Evolutionary conservation across 1,284 basidiomycete genomes (phyloP), one percentile per base, ranked within the genome.

Genomic region (Blastosporella zonata): DNA sequence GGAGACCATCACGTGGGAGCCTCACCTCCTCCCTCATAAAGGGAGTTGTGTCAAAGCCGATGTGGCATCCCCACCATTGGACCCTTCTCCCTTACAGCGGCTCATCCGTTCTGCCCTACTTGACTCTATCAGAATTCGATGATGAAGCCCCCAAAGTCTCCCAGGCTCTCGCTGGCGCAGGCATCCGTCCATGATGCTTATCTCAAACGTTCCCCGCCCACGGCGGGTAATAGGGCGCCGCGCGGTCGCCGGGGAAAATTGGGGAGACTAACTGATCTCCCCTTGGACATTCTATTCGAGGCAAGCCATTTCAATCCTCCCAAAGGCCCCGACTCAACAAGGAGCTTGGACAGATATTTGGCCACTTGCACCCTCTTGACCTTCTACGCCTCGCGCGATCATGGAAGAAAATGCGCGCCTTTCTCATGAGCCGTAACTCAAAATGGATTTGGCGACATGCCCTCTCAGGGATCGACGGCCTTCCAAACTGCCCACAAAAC

Each of bases 311-410:
- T 2, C 10, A 22, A 2, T 5, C 10, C 28, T 31, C 25, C 9
- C 31, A 3, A 20, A 10, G 10, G n/a, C 2, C 18, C 18, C 36
- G 12, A 29, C 21, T 6, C 9, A 36, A 34, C 12, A 13, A 20
- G 28, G 40, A 41, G 2, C 18, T 27, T 21, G 9, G 13, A 6
- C 42, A 64, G 62, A 60, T 65, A 47, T 57, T 63, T 22, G 54
- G 57, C 7, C 46, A 60, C 40, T 50, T 65, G 12, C 55, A 57
- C 7, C 63, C 63, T 7, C 52, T 61, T 15, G 62, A 63, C 46
- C 50, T 65, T 9, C 48, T 65, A 34, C 61, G 59, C 27, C 49
- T 65, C 6, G 51, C 59, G 17, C 58, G 60, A 27, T 56, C 56
- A 13, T 59, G 56, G 36, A 62, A 57, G 43, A 53, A 54, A 21